Evolutionary conservation across 305 asterid species (phyloP).

Genomic region (Fraxinus sp.): DNA sequence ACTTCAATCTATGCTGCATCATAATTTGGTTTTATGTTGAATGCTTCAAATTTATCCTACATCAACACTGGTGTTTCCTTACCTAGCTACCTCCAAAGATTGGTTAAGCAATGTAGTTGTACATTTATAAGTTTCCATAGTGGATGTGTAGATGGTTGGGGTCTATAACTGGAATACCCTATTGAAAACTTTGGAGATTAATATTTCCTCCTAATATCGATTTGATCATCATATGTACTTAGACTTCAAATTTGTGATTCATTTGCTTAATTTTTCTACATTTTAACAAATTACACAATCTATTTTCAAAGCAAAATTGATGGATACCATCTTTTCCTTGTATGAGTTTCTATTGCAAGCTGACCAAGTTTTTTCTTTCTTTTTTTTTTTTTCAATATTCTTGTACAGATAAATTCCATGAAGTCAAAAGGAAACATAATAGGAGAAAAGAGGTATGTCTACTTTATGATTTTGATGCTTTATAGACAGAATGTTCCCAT

Average conservation of each 20-base stretch:
- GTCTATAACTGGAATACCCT: not conserved
- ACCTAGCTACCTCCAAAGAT: not conserved
- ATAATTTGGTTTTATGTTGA: too few relatives aligned
- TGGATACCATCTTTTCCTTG: conserved; percentile 10
- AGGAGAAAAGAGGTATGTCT: conserved; percentile 67
- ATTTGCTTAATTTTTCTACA: conserved; percentile 1
- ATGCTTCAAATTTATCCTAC: too few relatives aligned
- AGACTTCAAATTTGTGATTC: not conserved
- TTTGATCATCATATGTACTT: not conserved
- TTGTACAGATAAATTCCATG: conserved; percentile 76
- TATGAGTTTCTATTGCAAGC: conserved; percentile 14
- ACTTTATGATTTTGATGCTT: not conserved
- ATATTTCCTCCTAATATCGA: not conserved
- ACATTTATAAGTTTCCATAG: not conserved
- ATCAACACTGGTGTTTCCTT: not conserved
- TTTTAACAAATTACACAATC: not conserved
- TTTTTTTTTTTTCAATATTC: not conserved
- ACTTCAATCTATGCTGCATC: too few relatives aligned
- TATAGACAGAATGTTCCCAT: not conserved
- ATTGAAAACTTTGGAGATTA: conserved; percentile 6
- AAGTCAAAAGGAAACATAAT: conserved; percentile 79
- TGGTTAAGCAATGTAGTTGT: not conserved
- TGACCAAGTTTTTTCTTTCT: not conserved
- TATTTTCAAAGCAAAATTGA: not conserved
- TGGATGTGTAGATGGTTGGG: not conserved